A percentile compares a stretch with the other conserved stretches of the same genome.
Evolutionary conservation across 2,329 filamentous ascomycete species (phyloP).

Genomic region (Colletotrichum sidae): DNA sequence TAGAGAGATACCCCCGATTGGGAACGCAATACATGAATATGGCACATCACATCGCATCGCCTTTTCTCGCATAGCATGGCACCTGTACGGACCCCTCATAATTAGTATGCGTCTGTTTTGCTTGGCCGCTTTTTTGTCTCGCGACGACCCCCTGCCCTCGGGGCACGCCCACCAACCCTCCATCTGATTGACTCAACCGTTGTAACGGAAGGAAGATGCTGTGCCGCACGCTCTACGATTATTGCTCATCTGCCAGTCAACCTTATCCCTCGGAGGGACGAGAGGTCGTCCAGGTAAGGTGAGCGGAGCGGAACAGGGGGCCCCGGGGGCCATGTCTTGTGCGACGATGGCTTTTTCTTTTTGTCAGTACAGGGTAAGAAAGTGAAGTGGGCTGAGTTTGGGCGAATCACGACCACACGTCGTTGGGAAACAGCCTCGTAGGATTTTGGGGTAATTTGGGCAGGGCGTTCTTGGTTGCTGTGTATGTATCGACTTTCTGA

Average conservation of each 20-base stretch:
- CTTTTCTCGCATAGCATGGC: slow-evolving; percentile 6
- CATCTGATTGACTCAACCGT: not conserved
- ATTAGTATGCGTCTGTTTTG: not conserved
- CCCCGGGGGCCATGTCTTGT: not conserved
- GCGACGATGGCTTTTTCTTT: not conserved
- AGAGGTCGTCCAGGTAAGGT: slow-evolving; percentile 18
- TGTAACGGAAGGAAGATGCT: slow-evolving; percentile 10
- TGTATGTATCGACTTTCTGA: not conserved
- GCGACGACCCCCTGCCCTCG: not conserved
- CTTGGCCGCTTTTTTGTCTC: not conserved
- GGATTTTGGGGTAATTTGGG: slow-evolving; percentile 4
- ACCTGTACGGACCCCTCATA: not conserved
- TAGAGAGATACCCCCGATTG: slow-evolving; percentile 28
- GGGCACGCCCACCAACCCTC: too few relatives aligned
- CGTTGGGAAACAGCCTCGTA: slow-evolving; percentile 19
- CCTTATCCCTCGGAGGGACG: not conserved
- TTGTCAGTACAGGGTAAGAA: not conserved
- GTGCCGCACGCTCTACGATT: slow-evolving; percentile 1
- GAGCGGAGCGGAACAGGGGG: slow-evolving; percentile 3
- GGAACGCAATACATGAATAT: slow-evolving; percentile 9
- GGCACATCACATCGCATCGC: not conserved
- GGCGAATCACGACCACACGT: not conserved
- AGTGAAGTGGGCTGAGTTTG: not conserved
- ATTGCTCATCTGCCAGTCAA: not conserved
- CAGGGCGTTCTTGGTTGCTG: slow-evolving; percentile 9